Base-by-base conservation (phyloP, 805 yeast species). In the Saccharomycopsis synnaedendra region DNA sequence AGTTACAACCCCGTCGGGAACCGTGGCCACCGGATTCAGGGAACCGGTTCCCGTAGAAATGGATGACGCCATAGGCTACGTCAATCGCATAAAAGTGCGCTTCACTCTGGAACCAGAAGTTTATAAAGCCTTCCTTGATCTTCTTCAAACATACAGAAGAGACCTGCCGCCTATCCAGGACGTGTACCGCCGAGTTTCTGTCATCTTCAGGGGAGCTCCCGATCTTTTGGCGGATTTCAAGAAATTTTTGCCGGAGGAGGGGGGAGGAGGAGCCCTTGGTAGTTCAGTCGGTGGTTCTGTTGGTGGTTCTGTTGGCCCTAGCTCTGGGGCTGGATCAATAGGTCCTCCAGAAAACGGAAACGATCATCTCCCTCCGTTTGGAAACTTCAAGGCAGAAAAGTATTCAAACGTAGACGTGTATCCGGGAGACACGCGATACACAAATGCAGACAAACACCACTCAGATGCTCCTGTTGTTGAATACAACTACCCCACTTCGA, bases 1-100 rank as follows among this genome's bases (percentile, higher is more conserved):
- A 50, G 97, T 93, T 8, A 87, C 96, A 1, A 93, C 98, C 0
- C 98, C 99, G 1, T 19, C 32, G 3, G 50, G 45, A 3, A 42
- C 43, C 19, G 29, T 42, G 30, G 37, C 32, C 10, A 36, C 45
- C 5, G 8, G 11, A 8, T 9, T 8, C 19, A 30, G 11, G 8
- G 45, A 35, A 29, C 46, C 29, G 28, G 47, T 42, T 11, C 49
- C 54, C 5, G 90, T 88, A 19, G 97, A 93, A 66, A 90, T 93
- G 70, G 89, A 90, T 63, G 97, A 93, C 63, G 98, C 98, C 28
- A 93, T 93, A 54, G 83, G 83, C 55, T 93, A 93, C 59, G 99
- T 93, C 51, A 93, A 93, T 68, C 88, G 89, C 66, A 93, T 93
- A 61, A 94, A 94, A 63, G 89, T 88, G 48, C 76, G 97, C 54